Conservation (phyloP, 2,329 filamentous ascomycete species). For the Cladosporium phlei region DNA sequence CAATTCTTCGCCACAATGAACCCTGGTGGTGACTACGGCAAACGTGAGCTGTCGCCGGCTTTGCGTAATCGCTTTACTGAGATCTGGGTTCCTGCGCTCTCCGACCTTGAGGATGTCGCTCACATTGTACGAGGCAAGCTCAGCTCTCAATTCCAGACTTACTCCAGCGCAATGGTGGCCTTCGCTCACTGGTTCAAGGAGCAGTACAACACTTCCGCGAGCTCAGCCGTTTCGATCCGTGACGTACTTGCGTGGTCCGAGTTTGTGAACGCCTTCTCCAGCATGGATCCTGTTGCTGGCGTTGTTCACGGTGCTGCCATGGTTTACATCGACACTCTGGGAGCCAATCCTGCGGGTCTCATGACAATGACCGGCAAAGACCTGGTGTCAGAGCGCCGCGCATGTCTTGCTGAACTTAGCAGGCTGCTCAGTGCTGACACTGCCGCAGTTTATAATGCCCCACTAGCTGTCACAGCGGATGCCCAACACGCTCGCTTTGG, state of each 20-base stretch:
- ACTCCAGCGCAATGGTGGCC: conserved; percentile 67
- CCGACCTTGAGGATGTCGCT: conserved; percentile 76
- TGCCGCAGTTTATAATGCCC: conserved; percentile 58
- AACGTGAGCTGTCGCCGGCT: conserved; percentile 92
- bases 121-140: conserved; percentile 83
- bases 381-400: conserved; percentile 64
- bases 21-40: conserved; percentile 95
- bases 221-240: conserved; percentile 79
- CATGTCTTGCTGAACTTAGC: conserved; percentile 66
- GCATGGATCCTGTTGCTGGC: conserved; percentile 22
- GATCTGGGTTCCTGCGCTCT: conserved; percentile 92
- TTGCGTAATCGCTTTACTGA: conserved; percentile 95
- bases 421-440: conserved; percentile 55
- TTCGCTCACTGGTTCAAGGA: conserved; percentile 93
- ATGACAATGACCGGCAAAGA: conserved; percentile 66
- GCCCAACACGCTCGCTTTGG: conserved; percentile 33
- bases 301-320: conserved; percentile 85
- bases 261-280: conserved; percentile 64
- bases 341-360: conserved; percentile 87
- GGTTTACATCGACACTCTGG: conserved; percentile 92
- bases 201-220: conserved; percentile 68
- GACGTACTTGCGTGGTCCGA: conserved; percentile 91
- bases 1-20: conserved; percentile 99
- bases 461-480: conserved; percentile 55
- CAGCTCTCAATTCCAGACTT: conserved; percentile 46